Base-by-base conservation (phyloP, 345 rosid genomes). In the Corchorus olitorius region DNA sequence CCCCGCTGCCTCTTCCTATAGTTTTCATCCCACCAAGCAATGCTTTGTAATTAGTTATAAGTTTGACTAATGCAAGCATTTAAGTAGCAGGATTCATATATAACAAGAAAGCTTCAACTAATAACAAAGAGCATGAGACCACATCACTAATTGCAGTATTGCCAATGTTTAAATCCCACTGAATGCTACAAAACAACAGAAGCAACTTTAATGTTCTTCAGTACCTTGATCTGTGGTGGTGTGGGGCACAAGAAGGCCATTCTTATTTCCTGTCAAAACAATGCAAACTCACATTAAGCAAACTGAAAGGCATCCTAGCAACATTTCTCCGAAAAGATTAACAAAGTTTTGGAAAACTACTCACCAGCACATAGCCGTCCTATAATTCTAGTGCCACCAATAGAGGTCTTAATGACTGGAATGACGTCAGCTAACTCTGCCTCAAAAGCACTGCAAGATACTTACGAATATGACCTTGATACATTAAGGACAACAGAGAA, bases 311-410 rank as follows among this genome's bases (percentile, higher is more conserved):
- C 62, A 53, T 53, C 34, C 27, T 27, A 70, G 13, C 62, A 65
- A n/a, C 33, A n/a, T 0, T 27, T 27, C 5, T 65, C 33, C 11
- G n/a, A 54, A 5, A 70, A 70, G 53, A 73, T 9, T 12, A 34
- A 4, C 20, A 59, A 41, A 33, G 5, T 35, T 16, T 0, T 2
- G 14, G 27, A 63, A 73, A 50, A 67, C 14, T n/a, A 39, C 81
- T 16, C 76, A 93, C 98, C 99, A 65, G 95, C 95, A 81, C 97
- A 91, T 5, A 96, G 92, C 72, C 97, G 85, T n/a, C 97, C 97
- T 27, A 96, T 89, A 22, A 96, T 96, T 78, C 94, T 84, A 55
- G 94, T 92, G 77, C 93, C 99, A 1, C 77, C 91, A 78, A 96
- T 81, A 56, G 98, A 93, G 39, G 99, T 91, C 81, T 96, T 96